phyloP scores from a whole-genome alignment of 306 rosid genomes.

The Datisca glomerata region DNA sequence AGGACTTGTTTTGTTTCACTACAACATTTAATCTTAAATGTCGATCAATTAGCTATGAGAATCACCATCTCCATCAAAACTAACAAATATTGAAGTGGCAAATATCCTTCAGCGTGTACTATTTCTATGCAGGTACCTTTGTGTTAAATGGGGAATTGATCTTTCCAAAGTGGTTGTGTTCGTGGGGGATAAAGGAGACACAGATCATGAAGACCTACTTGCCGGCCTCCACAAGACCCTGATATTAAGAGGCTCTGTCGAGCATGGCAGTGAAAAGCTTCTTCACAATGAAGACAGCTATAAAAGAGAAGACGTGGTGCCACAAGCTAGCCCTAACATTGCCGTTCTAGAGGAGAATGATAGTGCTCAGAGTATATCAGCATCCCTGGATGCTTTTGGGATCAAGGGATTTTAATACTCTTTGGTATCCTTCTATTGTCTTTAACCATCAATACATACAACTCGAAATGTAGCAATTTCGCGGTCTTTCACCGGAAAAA shows the following conservation, averaged over 20 bases:
- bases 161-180: slow-evolving; percentile 47
- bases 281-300: slow-evolving; percentile 34
- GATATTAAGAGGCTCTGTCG: slow-evolving; percentile 39
- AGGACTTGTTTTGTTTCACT: slow-evolving; percentile 3
- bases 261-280: slow-evolving; percentile 55
- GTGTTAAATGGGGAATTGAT: slow-evolving; percentile 73
- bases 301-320: slow-evolving; percentile 40
- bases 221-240: slow-evolving; percentile 62
- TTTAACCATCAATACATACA: too few relatives aligned
- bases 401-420: slow-evolving; percentile 12
- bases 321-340: slow-evolving; percentile 48
- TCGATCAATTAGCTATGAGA: too few relatives aligned
- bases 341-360: slow-evolving; percentile 22
- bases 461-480: too few relatives aligned
- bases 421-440: neutral
- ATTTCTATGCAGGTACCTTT: slow-evolving; percentile 45
- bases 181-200: slow-evolving; percentile 68
- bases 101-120: slow-evolving; percentile 6
- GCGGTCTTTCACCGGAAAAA: too few relatives aligned
- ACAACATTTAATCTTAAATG: too few relatives aligned
- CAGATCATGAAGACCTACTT: slow-evolving; percentile 56
- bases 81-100: too few relatives aligned
- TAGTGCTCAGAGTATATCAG: slow-evolving; percentile 35
- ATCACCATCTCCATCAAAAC: too few relatives aligned
- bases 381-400: slow-evolving; percentile 35